Evolutionary conservation across 202 grass and related monocot genomes (phyloP).

Genomic region (Zoysia matrella): DNA sequence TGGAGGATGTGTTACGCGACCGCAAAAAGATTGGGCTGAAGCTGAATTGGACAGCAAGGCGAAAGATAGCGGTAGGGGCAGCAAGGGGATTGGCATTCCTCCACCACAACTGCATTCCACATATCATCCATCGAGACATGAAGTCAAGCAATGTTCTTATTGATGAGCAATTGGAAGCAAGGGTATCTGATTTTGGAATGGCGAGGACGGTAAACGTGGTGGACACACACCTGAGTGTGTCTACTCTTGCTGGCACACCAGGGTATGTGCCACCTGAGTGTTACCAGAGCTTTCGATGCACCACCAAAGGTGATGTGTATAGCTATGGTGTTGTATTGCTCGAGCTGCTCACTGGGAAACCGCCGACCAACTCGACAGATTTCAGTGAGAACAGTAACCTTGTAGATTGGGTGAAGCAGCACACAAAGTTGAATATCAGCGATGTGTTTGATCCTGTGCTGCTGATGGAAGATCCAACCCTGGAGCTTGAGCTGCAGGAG

Average conservation of each 20-base stretch:
- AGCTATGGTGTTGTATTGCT: slow-evolving; percentile 94
- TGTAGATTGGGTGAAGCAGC: slow-evolving; percentile 94
- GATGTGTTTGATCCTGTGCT: slow-evolving; percentile 89
- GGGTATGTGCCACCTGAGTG: slow-evolving; percentile 97
- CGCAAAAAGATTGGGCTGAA: slow-evolving; percentile 56
- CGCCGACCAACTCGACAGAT: slow-evolving; percentile 71
- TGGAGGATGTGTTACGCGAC: slow-evolving; percentile 89
- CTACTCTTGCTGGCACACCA: slow-evolving; percentile 92
- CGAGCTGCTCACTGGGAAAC: slow-evolving; percentile 85
- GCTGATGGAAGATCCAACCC: slow-evolving; percentile 68
- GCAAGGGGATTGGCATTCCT: slow-evolving; percentile 46
- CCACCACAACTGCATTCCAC: slow-evolving; percentile 93
- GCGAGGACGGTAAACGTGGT: slow-evolving; percentile 76
- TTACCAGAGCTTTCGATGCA: slow-evolving; percentile 95
- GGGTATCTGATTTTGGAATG: slow-evolving; percentile 98
- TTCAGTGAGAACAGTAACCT: slow-evolving; percentile 91
- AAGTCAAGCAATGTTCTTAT: slow-evolving; percentile 95
- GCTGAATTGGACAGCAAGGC: too few relatives aligned
- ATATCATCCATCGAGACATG: slow-evolving; percentile 96
- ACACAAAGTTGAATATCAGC: slow-evolving; percentile 58
- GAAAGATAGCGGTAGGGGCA: too few relatives aligned
- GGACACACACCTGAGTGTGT: slow-evolving; percentile 91
- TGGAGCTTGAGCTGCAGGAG: slow-evolving; percentile 81
- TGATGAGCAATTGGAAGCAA: slow-evolving; percentile 83
- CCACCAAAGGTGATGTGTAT: slow-evolving; percentile 92